Percentiles rank a stretch among this genome's conserved stretches.
phyloP scores from a whole-genome alignment of 495 filamentous ascomycete species.

The Penicillium chermesinum region DNA sequence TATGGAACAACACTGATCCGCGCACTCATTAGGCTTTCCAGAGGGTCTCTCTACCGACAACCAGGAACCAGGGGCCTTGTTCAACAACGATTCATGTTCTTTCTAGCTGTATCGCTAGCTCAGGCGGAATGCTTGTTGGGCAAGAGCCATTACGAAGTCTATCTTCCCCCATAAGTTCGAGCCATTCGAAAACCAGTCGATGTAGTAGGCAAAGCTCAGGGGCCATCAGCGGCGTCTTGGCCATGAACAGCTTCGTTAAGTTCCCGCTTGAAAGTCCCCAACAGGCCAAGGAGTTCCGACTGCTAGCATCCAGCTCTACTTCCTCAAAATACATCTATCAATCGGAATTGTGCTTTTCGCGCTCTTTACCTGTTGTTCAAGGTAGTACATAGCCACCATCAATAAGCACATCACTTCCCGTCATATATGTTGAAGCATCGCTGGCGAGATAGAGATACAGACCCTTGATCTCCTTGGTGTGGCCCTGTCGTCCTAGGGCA shows the following conservation, averaged over 20 bases:
- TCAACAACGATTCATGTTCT: conserved; percentile 2
- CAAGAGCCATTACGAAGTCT: not conserved
- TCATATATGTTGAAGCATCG: conserved; percentile 66
- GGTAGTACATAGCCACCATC: conserved; percentile 54
- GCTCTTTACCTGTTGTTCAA: too few species aligned
- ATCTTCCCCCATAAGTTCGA: too few species aligned
- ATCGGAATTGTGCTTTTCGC: too few species aligned
- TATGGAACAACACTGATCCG: not conserved
- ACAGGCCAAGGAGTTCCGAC: conserved; percentile 2
- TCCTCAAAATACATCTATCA: too few species aligned
- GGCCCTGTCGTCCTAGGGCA: conserved; percentile 52
- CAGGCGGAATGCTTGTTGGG: conserved; percentile 5
- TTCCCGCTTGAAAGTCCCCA: not conserved
- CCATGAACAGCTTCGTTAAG: conserved; percentile 7
- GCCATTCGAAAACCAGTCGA: too few species aligned
- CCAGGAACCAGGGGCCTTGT: not conserved
- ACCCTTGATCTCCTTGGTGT: conserved; percentile 61
- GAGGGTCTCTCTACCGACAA: too few species aligned
- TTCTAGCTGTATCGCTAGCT: conserved; percentile 2
- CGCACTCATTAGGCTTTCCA: too few species aligned
- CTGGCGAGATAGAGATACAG: conserved; percentile 58
- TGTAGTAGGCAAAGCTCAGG: conserved; percentile 1
- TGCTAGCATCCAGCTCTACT: not conserved
- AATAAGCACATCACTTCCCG: conserved; percentile 55
- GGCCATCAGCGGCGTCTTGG: conserved; percentile 3